A percentile compares a stretch with the other conserved stretches of the same genome.
These are phyloP conservation scores for Blakeslea trispora DNA, from an alignment of 371 early-diverging fungal species.

Conservation along the genomic window DNA sequence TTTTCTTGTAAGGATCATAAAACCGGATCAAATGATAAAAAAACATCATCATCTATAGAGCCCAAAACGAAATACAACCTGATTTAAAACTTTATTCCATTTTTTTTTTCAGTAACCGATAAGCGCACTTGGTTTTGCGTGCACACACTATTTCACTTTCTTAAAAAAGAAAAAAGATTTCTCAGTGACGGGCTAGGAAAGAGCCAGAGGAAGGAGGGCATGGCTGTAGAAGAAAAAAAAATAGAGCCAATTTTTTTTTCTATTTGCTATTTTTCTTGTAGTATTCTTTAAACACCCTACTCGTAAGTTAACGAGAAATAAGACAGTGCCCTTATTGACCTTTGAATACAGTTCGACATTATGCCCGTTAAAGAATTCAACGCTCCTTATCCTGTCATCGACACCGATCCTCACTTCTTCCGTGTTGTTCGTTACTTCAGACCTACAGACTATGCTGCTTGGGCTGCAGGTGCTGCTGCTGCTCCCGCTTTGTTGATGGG, in stretches of 20 bases:
- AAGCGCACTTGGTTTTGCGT: too few species aligned
- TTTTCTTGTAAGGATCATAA: too few species aligned
- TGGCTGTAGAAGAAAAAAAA: constrained; percentile 4
- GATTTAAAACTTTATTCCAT: too few species aligned
- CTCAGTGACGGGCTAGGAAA: too few species aligned
- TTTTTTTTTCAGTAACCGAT: too few species aligned
- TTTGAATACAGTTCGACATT: constrained; percentile 4
- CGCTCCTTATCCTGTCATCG: constrained; percentile 67
- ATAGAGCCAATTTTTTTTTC: constrained; percentile 1
- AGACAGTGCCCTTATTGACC: neutral
- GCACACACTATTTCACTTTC: too few species aligned
- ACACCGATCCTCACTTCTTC: constrained; percentile 77
- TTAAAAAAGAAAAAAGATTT: too few species aligned
- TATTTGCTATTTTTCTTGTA: constrained; percentile 7
- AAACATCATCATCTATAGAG: too few species aligned
- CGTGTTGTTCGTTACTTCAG: constrained; percentile 92
- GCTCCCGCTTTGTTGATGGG: constrained; percentile 76
- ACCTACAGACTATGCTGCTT: constrained; percentile 73
- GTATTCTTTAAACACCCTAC: constrained; percentile 17
- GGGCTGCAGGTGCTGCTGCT: constrained; percentile 69
- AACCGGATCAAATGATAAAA: too few species aligned
- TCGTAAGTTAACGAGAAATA: constrained; percentile 11
- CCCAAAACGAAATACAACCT: too few species aligned
- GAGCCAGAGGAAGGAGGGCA: too few species aligned
- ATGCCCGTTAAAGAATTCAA: constrained; percentile 56